Evolutionary conservation across 2,329 filamentous ascomycete species (phyloP).

Genomic region (Xylaria sp.): DNA sequence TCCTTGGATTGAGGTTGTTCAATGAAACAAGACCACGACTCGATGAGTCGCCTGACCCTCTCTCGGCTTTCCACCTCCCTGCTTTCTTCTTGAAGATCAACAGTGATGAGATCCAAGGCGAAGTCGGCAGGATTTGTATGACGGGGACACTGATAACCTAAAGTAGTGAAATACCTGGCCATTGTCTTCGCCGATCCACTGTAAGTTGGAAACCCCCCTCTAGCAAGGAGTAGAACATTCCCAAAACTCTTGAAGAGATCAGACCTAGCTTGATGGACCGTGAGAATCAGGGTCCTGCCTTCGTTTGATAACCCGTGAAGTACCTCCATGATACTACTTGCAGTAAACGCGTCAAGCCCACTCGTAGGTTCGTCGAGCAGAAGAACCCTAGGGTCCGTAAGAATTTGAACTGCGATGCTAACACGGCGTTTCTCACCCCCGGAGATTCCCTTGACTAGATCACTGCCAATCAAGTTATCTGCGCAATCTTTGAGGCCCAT

Average conservation of each 20-base stretch:
- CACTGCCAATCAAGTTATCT: conserved; percentile 76
- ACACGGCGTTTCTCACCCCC: conserved; percentile 83
- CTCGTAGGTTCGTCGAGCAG: conserved; percentile 81
- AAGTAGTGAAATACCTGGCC: conserved; percentile 69
- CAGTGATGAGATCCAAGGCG: conserved; percentile 78
- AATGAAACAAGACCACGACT: conserved; percentile 59
- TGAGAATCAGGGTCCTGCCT: conserved; percentile 72
- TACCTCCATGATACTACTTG: conserved; percentile 79
- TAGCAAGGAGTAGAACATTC: conserved; percentile 74
- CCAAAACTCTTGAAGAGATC: conserved; percentile 78
- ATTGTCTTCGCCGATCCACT: conserved; percentile 71
- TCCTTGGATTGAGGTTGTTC: conserved; percentile 1
- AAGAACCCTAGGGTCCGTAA: conserved; percentile 78
- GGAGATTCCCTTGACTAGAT: conserved; percentile 79
- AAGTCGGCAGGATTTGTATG: conserved; percentile 83
- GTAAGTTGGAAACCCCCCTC: conserved; percentile 75
- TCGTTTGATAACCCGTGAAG: conserved; percentile 75
- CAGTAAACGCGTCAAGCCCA: conserved; percentile 81
- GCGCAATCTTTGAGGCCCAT: conserved; percentile 83
- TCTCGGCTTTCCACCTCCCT: conserved; percentile 70
- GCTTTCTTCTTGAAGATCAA: conserved; percentile 74
- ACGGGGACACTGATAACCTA: conserved; percentile 72
- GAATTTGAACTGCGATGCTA: conserved; percentile 79
- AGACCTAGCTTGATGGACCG: conserved; percentile 69
- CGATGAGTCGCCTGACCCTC: conserved; percentile 69